Conservation (phyloP, 2,329 filamentous ascomycete species). For the Lachnellula occidentalis region DNA sequence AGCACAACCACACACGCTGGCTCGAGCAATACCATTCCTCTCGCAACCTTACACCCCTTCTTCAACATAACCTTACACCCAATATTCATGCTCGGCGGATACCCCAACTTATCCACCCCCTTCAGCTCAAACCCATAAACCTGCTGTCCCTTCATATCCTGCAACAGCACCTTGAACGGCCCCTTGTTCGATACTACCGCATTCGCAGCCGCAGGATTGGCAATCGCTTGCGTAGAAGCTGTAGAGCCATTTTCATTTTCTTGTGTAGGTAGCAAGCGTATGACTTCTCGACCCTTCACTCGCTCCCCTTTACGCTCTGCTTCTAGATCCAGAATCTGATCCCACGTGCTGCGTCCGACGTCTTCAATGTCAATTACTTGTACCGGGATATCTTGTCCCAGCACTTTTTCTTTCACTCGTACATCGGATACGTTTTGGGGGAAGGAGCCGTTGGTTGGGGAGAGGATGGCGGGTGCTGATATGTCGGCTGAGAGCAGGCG, state of each 20-base stretch:
- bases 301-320: slow-evolving; percentile 66
- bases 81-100: slow-evolving; percentile 57
- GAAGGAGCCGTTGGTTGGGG: slow-evolving; percentile 43
- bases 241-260: slow-evolving; percentile 8
- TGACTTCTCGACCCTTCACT: slow-evolving; percentile 72
- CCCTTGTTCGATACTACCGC: slow-evolving; percentile 26
- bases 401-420: slow-evolving; percentile 46
- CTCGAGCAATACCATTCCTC: slow-evolving; percentile 75
- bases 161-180: slow-evolving; percentile 75
- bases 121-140: slow-evolving; percentile 69
- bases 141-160: slow-evolving; percentile 68
- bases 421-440: slow-evolving; percentile 53
- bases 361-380: slow-evolving; percentile 88
- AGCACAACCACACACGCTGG: slow-evolving; percentile 62
- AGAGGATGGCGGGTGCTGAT: slow-evolving; percentile 50
- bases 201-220: slow-evolving; percentile 15
- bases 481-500: slow-evolving; percentile 77
- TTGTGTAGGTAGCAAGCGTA: slow-evolving; percentile 58
- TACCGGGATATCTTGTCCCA: slow-evolving; percentile 62
- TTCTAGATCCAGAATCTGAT: slow-evolving; percentile 79
- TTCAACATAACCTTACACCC: slow-evolving; percentile 77
- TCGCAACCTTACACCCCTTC: slow-evolving; percentile 59
- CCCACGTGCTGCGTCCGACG: slow-evolving; percentile 72
- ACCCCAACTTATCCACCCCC: slow-evolving; percentile 57
- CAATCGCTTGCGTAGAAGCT: slow-evolving; percentile 30